Base-by-base conservation (phyloP, 1,284 basidiomycete genomes). In the Uromyces viciae-fabae region DNA sequence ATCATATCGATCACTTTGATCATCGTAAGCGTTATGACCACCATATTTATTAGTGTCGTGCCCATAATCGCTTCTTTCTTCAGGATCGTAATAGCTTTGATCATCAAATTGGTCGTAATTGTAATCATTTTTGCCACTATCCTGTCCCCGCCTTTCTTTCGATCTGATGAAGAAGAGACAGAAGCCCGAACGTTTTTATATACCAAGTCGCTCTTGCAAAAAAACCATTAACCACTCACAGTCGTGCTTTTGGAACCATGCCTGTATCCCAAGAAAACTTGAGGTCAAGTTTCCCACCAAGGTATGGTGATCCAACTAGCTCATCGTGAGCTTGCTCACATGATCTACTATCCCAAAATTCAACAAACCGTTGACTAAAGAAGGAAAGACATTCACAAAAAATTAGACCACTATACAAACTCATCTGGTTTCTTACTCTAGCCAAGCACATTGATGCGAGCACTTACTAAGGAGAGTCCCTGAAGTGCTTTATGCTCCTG, bases 241-340 rank as follows among this genome's bases (percentile, higher is more conserved):
- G 83, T 15, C 83, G 83, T 4, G 82, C 64, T 62, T 84, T 83
- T 25, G 84, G 84, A 28, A 83, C 83, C 56, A 83, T 84, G 40
- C 83, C 82, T 7, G 84, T 82, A 83, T 98, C 94, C 92, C 94
- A 97, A n/a, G 92, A 91, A 84, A 92, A 94, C 1, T 90, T 88
- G 72, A 98, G 90, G 68, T 94, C 92, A 89, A 98, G 91, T 0
- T 91, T 89, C 22, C 95, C 94, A 83, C 94, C 94, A 84, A 93
- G 91, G 81, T 95, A 89, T 0, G 90, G 88, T 85, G 92, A 90
- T 78, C 92, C 91, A 68, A 92, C 89, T 84, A 98, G 88, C 42
- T 90, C 88, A 83, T 97, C 93, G 83, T 91, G 91, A 0, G 95
- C 93, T 83, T 92, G 90, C 46, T 90, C 91, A 82, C 91, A 92